phyloP scores from a whole-genome alignment of 805 yeast genomes.

The Myxozyma mucilagina region DNA sequence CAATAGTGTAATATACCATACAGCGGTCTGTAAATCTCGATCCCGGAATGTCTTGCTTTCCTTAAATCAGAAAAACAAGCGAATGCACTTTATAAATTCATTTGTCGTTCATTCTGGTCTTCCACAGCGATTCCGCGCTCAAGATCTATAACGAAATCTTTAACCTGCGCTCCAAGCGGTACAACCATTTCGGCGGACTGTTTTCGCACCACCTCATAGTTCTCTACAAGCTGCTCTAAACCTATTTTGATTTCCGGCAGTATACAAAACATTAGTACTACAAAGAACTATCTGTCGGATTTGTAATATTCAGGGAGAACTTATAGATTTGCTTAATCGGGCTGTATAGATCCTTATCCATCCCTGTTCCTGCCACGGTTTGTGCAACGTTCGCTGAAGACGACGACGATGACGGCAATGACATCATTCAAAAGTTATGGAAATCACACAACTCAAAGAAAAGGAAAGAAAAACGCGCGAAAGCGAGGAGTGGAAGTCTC shows the following conservation, averaged over 20 bases:
- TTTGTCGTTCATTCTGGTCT: not conserved
- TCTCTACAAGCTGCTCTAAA: conserved; percentile 3
- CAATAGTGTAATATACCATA: not conserved
- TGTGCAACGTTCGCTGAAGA: not conserved
- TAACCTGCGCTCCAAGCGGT: conserved; percentile 15
- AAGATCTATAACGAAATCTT: conserved; percentile 12
- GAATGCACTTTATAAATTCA: not conserved
- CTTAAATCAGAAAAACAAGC: too few species aligned
- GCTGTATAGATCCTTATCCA: conserved; percentile 8
- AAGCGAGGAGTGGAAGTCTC: too few species aligned
- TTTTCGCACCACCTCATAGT: conserved; percentile 2
- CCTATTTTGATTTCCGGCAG: conserved; percentile 11
- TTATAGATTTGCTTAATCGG: conserved; percentile 26
- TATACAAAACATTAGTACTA: not conserved
- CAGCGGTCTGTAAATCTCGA: too few species aligned
- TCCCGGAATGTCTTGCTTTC: too few species aligned
- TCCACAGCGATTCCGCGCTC: conserved; percentile 17
- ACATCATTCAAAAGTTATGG: not conserved
- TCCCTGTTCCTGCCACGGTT: not conserved
- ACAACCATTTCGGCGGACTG: conserved; percentile 18
- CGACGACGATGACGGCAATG: not conserved
- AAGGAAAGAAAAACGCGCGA: not conserved
- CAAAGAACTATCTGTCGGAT: not conserved
- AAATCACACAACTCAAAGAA: not conserved
- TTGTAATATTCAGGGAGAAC: not conserved